phyloP scores from a whole-genome alignment of 2,329 filamentous ascomycete genomes.

The Colletotrichum tropicale region DNA sequence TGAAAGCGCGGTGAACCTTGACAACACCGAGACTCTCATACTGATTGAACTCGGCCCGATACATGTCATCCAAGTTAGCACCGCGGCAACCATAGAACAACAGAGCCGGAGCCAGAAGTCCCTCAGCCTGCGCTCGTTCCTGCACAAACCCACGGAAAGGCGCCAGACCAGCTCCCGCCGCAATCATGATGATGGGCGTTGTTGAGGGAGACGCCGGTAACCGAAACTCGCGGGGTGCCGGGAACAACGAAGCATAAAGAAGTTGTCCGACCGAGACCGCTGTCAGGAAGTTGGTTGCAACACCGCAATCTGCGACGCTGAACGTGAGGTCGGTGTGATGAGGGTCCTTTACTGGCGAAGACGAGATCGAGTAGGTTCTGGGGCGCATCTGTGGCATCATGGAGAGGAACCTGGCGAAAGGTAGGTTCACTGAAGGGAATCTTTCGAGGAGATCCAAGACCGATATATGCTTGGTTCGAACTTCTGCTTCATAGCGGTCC shows the following conservation, averaged over 20 bases:
- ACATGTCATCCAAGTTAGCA: neutral
- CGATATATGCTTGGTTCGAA: neutral
- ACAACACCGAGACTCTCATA: neutral
- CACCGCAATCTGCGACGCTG: neutral
- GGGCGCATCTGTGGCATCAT: neutral
- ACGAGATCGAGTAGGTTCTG: neutral
- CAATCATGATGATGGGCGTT: neutral
- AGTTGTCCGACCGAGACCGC: neutral
- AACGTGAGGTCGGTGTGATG: neutral
- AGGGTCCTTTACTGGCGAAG: neutral
- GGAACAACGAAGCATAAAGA: neutral
- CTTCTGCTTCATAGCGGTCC: neutral
- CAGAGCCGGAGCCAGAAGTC: neutral
- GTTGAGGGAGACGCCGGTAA: neutral
- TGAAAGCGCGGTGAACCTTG: neutral
- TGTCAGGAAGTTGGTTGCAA: neutral
- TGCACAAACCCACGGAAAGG: neutral
- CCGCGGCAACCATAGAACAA: neutral
- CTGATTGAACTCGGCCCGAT: neutral
- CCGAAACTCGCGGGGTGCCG: neutral
- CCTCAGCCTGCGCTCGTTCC: slow-evolving; percentile 18
- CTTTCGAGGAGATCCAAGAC: neutral
- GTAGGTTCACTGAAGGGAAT: neutral
- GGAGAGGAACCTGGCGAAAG: neutral
- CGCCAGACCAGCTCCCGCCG: neutral